Base-by-base conservation (phyloP, 1,284 basidiomycete genomes). In the Ganoderma sinense region DNA sequence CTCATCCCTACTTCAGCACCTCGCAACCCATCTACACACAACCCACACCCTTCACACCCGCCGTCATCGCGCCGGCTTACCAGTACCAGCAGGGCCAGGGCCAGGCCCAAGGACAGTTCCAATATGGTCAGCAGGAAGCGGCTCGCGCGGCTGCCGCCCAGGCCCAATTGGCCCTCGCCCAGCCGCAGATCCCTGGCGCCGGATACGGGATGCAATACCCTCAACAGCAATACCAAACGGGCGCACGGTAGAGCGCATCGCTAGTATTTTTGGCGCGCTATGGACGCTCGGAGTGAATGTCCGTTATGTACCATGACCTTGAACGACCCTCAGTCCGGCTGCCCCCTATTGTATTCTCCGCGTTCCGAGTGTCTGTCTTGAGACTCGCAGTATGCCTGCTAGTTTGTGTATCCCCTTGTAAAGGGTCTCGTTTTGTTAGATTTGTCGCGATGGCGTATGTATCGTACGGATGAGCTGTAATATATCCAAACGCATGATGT, bases 1-100 rank as follows among this genome's bases (percentile, higher is more conserved):
- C 87, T 20, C 98, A 99, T 79, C 95, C 95, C 0, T 99, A 99
- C 84, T 99, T 99, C 81, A 94, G 92, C 26, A 82, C 87, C 16
- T 80, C 84, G 60, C 82, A 82, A 26, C 75, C 85, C 80, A 69
- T 78, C 83, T 33, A 88, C 84, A 72, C 83, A 82, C 64, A 81
- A 82, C 74, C 87, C 16, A 67, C 53, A 82, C 74, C 81, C 83
- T 80, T 86, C 48, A 83, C 87, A 56, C 87, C 88, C 51, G 83
- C 88, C 33, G 91, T 93, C 88, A 84, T 88, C 16, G 89, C 90
- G 10, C 91, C 91, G 14, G 76, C 86, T n/a, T 93, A 90, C 78
- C 89, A 88, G 75, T 92, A 87, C 75, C 89, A 89, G 4, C 89
- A 91, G 72, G 88, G 88, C 48, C 89, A 89, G 73, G 79, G 83